phyloP scores from a whole-genome alignment of 768 basidiomycete genomes.

The Steccherinum ochraceum region DNA sequence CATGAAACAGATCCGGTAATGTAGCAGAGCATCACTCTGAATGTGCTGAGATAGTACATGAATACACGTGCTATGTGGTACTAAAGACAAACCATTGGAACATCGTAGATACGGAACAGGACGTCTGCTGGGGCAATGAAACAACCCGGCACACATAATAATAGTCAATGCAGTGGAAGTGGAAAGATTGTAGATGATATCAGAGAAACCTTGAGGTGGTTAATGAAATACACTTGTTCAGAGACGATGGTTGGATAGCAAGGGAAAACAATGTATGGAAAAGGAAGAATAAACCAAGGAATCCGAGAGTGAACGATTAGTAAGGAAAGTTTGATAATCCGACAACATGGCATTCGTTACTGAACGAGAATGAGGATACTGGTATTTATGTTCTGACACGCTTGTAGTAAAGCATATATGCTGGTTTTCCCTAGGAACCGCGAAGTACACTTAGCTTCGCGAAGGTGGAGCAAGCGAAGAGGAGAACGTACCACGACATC shows the following conservation, averaged over 20 bases:
- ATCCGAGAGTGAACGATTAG: background rate
- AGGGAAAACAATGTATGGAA: conserved; percentile 6
- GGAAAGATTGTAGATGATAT: too few species aligned
- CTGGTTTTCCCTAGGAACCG: conserved; percentile 47
- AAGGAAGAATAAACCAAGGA: background rate
- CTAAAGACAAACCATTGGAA: too few species aligned
- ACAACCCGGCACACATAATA: too few species aligned
- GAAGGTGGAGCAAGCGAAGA: conserved; percentile 1
- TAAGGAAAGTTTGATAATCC: conserved; percentile 15
- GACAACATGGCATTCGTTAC: conserved; percentile 7
- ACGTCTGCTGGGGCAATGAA: too few species aligned
- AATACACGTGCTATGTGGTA: too few species aligned
- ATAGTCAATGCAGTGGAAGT: too few species aligned
- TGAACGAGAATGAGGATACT: conserved; percentile 8
- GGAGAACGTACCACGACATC: conserved; percentile 70
- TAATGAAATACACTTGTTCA: conserved; percentile 8
- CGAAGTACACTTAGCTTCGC: conserved; percentile 24
- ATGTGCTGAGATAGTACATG: too few species aligned
- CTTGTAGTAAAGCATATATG: conserved; percentile 71
- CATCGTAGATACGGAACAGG: too few species aligned
- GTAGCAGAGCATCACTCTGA: too few species aligned
- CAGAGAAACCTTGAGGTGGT: too few species aligned
- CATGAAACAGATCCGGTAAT: too few species aligned
- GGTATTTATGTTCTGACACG: conserved; percentile 19
- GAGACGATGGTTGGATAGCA: conserved; percentile 2